These are phyloP conservation scores for Xerocomellus amylosporus DNA, from an alignment of 768 basidiomycete genomes.

Conservation along the genomic window DNA sequence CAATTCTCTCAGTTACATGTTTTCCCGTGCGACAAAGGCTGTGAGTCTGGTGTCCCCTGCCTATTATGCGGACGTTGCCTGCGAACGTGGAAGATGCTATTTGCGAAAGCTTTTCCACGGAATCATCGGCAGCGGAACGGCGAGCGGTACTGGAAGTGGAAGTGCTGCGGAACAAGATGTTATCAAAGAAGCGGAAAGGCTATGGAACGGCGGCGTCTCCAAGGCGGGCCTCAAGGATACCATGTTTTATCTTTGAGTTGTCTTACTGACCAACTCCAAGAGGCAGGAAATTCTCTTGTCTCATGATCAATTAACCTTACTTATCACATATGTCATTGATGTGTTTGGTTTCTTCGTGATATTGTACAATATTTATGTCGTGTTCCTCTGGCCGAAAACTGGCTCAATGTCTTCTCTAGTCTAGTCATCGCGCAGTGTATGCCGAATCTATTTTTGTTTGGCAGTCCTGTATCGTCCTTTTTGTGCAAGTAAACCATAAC, in stretches of 20 bases:
- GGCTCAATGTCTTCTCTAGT: neutral
- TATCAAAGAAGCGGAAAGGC: conserved; percentile 46
- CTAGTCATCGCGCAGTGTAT: neutral
- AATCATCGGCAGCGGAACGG: conserved; percentile 18
- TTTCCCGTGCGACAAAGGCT: conserved; percentile 55
- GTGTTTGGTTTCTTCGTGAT: neutral
- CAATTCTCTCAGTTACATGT: conserved; percentile 53
- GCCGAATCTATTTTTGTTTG: neutral
- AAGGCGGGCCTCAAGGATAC: conserved; percentile 54
- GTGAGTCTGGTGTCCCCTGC: conserved; percentile 38
- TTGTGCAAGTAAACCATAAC: neutral
- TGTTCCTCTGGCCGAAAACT: neutral
- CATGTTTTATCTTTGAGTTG: conserved; percentile 69
- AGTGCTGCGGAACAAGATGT: conserved; percentile 49
- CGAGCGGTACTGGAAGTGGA: conserved; percentile 33
- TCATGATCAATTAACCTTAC: too few relatives aligned
- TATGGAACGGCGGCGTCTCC: conserved; percentile 59
- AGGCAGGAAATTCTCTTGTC: neutral
- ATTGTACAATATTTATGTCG: neutral
- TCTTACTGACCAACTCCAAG: neutral
- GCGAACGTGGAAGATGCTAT: conserved; percentile 55
- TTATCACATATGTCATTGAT: too few relatives aligned
- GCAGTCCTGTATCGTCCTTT: neutral
- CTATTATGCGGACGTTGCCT: conserved; percentile 46
- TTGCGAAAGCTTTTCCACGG: conserved; percentile 48